These are phyloP conservation scores for Dichotomopilus funicola DNA, from an alignment of 2,329 filamentous ascomycete genomes.

Conservation along the genomic window DNA sequence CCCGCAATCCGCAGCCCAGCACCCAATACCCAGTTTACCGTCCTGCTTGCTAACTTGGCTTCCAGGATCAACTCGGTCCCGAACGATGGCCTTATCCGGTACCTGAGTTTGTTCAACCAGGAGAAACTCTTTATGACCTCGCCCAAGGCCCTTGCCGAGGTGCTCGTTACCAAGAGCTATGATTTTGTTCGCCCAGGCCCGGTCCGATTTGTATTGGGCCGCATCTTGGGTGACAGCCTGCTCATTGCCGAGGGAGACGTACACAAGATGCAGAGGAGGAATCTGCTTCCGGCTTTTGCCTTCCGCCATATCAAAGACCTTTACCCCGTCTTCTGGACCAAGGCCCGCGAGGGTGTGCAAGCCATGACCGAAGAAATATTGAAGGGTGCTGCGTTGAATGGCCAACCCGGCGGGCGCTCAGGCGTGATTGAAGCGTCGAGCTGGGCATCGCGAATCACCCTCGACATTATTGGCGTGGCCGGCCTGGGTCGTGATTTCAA, in stretches of 20 bases:
- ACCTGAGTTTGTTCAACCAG: constrained; percentile 53
- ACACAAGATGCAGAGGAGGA: constrained; percentile 74
- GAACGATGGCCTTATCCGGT: constrained; percentile 64
- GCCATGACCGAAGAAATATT: constrained; percentile 51
- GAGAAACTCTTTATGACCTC: constrained; percentile 57
- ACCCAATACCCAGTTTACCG: no score
- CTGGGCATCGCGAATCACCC: constrained; percentile 62
- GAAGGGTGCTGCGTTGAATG: constrained; percentile 32
- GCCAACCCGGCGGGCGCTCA: constrained; percentile 26
- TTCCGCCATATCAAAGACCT: constrained; percentile 80
- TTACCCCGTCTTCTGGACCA: constrained; percentile 78
- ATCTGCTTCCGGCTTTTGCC: constrained; percentile 75
- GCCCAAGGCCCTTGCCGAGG: constrained; percentile 61
- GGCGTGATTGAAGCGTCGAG: constrained; percentile 49
- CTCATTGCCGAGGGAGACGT: constrained; percentile 85
- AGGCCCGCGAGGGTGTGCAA: constrained; percentile 60
- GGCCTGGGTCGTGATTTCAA: constrained; percentile 67
- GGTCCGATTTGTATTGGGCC: constrained; percentile 49
- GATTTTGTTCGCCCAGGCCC: constrained; percentile 59
- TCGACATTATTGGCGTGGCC: constrained; percentile 70
- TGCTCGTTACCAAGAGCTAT: constrained; percentile 63
- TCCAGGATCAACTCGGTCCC: constrained; percentile 54
- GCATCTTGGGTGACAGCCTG: constrained; percentile 63
- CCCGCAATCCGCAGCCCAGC: neutral
- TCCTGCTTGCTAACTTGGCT: constrained; percentile 6